Base-by-base conservation (phyloP, 2,329 filamentous ascomycete genomes). In the Mycocentrospora acerina region DNA sequence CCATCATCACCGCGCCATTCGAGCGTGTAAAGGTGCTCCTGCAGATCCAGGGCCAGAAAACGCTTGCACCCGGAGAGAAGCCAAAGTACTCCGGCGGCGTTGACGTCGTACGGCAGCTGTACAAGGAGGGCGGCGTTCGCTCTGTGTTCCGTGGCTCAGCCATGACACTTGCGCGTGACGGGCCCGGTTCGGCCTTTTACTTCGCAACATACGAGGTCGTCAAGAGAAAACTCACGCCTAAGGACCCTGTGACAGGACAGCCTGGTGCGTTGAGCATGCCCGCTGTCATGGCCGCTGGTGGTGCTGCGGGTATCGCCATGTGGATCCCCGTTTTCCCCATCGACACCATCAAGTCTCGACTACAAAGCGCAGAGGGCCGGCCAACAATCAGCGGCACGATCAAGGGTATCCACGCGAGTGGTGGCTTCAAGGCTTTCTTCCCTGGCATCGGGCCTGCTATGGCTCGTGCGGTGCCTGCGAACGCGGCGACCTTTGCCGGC, bases 271-370 rank as follows among this genome's bases (percentile, higher is more conserved):
- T 97, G 41, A 91, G 86, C 59, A 75, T 98, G 48, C 73, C 81
- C 2, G 93, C 93, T 9, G 80, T 98, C 40, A 88, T 90, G 57
- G 80, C 82, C 18, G 93, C 93, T 2, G 93, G 93, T 57, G 93
- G 88, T 48, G 87, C 85, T 4, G 93, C 93, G 0, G 93, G 93
- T 62, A 81, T 98, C 17, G 93, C 93, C 48, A 98, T 98, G 93
- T 98, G 93, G 93, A 93, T 96, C 54, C 90, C 93, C 37, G 90
- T 98, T 28, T 98, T 98, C 80, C 93, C 93, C 15, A 80, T 98
- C 50, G 93, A 98, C 64, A 98, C 93, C 0, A 84, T 98, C 72
- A 98, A 98, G 81, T 90, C 85, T 49, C 78, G 90, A 25, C 73
- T 98, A 65, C 93, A 98, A 77, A 95, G 88, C 29, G 89, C 89